Evolutionary conservation across 345 rosid genomes (phyloP).

Genomic region (Moricandia arvensis): DNA sequence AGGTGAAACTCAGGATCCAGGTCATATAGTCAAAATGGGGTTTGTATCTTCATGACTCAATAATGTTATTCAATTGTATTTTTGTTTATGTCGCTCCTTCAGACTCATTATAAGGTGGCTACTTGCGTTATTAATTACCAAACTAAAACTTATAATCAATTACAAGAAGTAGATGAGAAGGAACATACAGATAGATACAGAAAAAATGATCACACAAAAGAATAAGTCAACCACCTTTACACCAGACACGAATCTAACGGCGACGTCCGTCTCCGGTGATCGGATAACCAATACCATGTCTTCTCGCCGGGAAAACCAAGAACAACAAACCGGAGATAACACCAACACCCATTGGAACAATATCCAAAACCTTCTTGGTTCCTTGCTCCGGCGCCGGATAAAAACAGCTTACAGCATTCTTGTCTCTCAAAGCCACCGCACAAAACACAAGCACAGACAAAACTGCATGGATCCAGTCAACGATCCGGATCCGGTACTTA

Average conservation of each 20-base stretch:
- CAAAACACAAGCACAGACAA: conserved; percentile 68
- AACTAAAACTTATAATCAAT: not conserved
- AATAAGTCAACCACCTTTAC: conserved; percentile 14
- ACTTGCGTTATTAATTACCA: not conserved
- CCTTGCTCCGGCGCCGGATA: conserved; percentile 62
- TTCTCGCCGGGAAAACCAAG: conserved; percentile 70
- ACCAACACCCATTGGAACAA: conserved; percentile 75
- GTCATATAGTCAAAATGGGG: too few species aligned
- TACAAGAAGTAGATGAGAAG: conserved; percentile 10
- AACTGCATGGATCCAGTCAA: conserved; percentile 66
- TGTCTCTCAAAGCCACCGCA: conserved; percentile 74
- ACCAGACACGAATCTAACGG: conserved; percentile 23
- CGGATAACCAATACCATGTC: conserved; percentile 93
- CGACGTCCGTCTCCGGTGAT: conserved; percentile 38
- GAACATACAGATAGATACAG: not conserved
- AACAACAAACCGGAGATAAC: conserved; percentile 69
- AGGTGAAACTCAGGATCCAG: not conserved
- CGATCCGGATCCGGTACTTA: conserved; percentile 44
- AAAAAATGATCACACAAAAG: too few species aligned
- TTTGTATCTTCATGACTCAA: not conserved
- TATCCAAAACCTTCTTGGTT: conserved; percentile 62
- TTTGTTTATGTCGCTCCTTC: not conserved
- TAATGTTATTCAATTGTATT: not conserved
- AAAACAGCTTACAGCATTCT: conserved; percentile 62
- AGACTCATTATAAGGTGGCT: conserved; percentile 2